Evolutionary conservation across 257 asterid species (phyloP).

Genomic region (Paraleonurus japonicus): DNA sequence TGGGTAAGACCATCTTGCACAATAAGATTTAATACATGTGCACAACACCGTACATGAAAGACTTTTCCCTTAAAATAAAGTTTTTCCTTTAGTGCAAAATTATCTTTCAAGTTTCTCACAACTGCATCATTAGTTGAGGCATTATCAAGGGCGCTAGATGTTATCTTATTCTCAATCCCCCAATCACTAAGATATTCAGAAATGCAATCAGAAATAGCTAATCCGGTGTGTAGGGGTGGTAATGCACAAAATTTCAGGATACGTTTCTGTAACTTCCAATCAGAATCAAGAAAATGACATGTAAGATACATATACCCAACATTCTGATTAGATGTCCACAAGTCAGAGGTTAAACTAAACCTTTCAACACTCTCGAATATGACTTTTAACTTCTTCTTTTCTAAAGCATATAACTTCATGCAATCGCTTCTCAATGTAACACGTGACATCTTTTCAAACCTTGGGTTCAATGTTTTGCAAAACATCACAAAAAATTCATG

Average conservation of each 20-base stretch:
- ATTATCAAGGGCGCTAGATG: background rate
- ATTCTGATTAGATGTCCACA: background rate
- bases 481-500: constrained; percentile 9
- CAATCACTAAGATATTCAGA: background rate
- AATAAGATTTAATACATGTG: no score
- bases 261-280: background rate
- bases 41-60: no score
- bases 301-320: background rate
- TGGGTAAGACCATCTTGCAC: no score
- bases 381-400: no score
- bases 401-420: no score
- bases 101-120: no score
- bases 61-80: no score
- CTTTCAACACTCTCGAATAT: background rate
- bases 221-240: no score
- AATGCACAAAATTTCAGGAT: no score
- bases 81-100: no score
- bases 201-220: no score
- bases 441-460: constrained; percentile 1
- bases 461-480: constrained; percentile 7
- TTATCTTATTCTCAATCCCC: constrained; percentile 7
- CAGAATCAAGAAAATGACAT: background rate
- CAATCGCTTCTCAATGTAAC: no score
- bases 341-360: background rate
- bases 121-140: background rate